Percentiles rank a stretch among this genome's conserved stretches.
Evolutionary conservation across 2,329 filamentous ascomycete species (phyloP).

Genomic region (Arachnopeziza araneosa): DNA sequence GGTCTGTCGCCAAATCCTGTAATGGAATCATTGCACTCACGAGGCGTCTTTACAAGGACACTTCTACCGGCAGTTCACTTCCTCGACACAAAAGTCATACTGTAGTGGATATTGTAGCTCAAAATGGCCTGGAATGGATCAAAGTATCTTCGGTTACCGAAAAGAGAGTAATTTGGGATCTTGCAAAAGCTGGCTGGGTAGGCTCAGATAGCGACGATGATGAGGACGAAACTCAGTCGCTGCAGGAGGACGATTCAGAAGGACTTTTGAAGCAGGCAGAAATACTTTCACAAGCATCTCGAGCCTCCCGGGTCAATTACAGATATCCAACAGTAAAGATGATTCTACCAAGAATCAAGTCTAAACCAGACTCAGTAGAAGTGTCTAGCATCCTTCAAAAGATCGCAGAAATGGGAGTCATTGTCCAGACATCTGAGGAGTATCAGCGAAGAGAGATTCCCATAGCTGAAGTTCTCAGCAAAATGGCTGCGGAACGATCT

Average conservation of each 20-base stretch:
- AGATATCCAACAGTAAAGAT: constrained; percentile 53
- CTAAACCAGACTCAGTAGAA: constrained; percentile 41
- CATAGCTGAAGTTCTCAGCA: constrained; percentile 18
- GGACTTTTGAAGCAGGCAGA: constrained; percentile 55
- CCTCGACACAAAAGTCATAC: constrained; percentile 23
- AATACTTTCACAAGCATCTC: constrained; percentile 52
- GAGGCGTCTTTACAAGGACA: constrained; percentile 43
- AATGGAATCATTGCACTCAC: constrained; percentile 51
- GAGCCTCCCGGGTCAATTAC: constrained; percentile 51
- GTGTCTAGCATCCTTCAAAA: constrained; percentile 51
- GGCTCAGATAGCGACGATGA: constrained; percentile 34
- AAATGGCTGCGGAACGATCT: constrained; percentile 36
- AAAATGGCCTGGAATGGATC: constrained; percentile 59
- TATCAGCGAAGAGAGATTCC: constrained; percentile 15
- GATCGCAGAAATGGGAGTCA: constrained; percentile 44
- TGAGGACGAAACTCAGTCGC: constrained; percentile 19
- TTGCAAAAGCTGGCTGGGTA: constrained; percentile 64
- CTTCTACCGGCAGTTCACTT: not conserved
- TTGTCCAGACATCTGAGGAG: constrained; percentile 26
- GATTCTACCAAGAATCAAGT: constrained; percentile 52
- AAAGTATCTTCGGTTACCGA: constrained; percentile 63
- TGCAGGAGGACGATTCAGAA: constrained; percentile 39
- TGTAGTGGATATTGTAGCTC: constrained; percentile 58
- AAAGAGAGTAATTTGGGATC: constrained; percentile 58
- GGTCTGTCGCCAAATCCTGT: constrained; percentile 55